A percentile compares a stretch with the other conserved stretches of the same genome.
phyloP scores from a whole-genome alignment of 139 green algal genomes.

The Auxenochlorella protothecoides region DNA sequence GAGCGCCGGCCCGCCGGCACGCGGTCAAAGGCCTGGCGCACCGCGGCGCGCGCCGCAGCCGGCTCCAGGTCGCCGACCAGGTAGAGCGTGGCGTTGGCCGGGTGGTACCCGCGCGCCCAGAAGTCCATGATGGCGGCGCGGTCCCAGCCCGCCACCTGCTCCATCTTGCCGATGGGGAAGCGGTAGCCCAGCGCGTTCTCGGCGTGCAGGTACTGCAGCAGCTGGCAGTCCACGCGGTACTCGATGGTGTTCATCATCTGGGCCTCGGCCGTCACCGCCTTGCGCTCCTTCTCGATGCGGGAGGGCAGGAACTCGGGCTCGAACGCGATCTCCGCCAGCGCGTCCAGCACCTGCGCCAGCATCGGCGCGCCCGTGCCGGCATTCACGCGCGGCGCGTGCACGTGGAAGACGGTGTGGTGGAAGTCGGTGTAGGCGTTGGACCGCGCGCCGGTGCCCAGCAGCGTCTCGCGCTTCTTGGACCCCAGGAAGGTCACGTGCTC shows the following conservation, averaged over 20 bases:
- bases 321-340: constrained; percentile 87
- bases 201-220: constrained; percentile 90
- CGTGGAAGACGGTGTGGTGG: constrained; percentile 99
- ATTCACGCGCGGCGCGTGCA: constrained; percentile 77
- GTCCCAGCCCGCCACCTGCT: constrained; percentile 86
- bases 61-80: constrained; percentile 82
- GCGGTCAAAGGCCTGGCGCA: background rate
- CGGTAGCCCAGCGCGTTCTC: constrained; percentile 90
- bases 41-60: background rate
- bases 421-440: constrained; percentile 99
- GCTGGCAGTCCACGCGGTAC: constrained; percentile 98
- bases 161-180: constrained; percentile 95
- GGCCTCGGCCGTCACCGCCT: constrained; percentile 88
- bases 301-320: constrained; percentile 69
- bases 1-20: too few species aligned
- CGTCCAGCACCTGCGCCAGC: constrained; percentile 82
- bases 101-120: constrained; percentile 93
- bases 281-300: constrained; percentile 95
- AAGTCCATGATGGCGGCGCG: constrained; percentile 64
- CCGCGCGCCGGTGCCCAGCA: constrained; percentile 81
- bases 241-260: constrained; percentile 99
- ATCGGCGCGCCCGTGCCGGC: constrained; percentile 56
- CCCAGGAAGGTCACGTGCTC: constrained; percentile 99
- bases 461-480: constrained; percentile 71
- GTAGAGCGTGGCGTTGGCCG: constrained; percentile 94